A percentile compares a stretch with the other conserved stretches of the same genome.
Evolutionary conservation across 2,329 filamentous ascomycete genomes (phyloP).

Genomic region (Aspergillus proliferans): DNA sequence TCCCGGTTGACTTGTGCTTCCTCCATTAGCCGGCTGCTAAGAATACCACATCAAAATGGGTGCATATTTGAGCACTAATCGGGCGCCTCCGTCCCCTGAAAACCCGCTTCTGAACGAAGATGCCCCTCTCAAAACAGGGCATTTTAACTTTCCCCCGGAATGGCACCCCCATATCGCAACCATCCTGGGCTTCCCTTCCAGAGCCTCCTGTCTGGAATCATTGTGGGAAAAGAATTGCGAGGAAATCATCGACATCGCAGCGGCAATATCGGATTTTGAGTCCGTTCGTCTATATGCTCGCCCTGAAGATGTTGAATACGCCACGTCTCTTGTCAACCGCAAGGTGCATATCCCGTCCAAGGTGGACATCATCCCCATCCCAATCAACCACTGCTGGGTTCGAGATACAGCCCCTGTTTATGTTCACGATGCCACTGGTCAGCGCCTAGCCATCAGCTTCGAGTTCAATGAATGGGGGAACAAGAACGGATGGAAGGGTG

Average conservation of each 20-base stretch:
- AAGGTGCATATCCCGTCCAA: slow-evolving; percentile 4
- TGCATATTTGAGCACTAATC: too few species aligned
- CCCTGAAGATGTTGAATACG: slow-evolving; percentile 13
- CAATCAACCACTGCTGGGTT: slow-evolving; percentile 17
- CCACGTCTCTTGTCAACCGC: slow-evolving; percentile 5
- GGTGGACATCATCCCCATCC: slow-evolving; percentile 10
- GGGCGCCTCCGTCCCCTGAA: too few species aligned
- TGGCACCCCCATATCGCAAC: slow-evolving; percentile 7
- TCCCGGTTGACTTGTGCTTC: too few species aligned
- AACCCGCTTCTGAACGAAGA: too few species aligned
- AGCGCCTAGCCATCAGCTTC: slow-evolving; percentile 14
- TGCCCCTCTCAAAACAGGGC: too few species aligned
- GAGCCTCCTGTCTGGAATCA: slow-evolving; percentile 2
- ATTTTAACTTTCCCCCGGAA: slow-evolving; percentile 8
- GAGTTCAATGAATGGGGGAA: slow-evolving; percentile 19
- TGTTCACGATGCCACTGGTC: slow-evolving; percentile 11
- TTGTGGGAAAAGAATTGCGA: slow-evolving; percentile 5
- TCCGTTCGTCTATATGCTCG: slow-evolving; percentile 16
- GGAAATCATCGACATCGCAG: slow-evolving; percentile 12
- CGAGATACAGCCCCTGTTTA: slow-evolving; percentile 18
- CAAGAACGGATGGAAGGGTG: slow-evolving; percentile 8
- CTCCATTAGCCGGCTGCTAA: too few species aligned
- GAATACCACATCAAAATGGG: too few species aligned
- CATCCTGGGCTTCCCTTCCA: slow-evolving; percentile 6
- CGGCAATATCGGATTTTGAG: slow-evolving; percentile 16